Base-by-base conservation (phyloP, 257 asterid species). In the Penstemon barbatus region DNA sequence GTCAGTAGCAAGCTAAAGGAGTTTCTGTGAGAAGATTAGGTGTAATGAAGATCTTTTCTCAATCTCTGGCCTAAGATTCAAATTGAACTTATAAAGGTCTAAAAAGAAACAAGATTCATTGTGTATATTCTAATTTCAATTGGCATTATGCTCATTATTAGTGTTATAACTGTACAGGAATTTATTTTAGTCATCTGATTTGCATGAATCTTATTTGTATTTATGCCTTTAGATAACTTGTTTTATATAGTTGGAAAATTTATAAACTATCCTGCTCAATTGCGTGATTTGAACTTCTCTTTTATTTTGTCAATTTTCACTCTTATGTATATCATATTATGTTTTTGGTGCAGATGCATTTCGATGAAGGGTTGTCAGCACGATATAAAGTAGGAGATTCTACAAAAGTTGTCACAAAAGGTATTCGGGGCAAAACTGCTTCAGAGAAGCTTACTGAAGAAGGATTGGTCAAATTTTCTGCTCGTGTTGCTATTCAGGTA, bases 391-490 rank as follows among this genome's bases (percentile, higher is more conserved):
- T 79, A 68, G 90, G 90, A 72, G 96, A 90, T 57, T 78, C 92
- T 65, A 84, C 88, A 39, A 93, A 87, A 80, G 84, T 88, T 74
- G 90, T 88, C 72, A 78, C 89, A 64, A 93, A 82, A 89, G 92
- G 96, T 49, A 55, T 71, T 70, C 81, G 96, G 62, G 99, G 94
- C 7, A 93, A 79, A 87, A 84, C 82, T 78, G 96, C 96, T 67
- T 85, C 91, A 19, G 99, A 85, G 88, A 90, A 90, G 86, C 96
- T 93, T 66, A 77, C 80, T 71, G 97, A 93, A 81, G 99, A 90
- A 77, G 99, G 96, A 66, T 83, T 93, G 56, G 95, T 93, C 80
- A 90, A 88, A 79, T 88, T 88, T 71, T 87, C 97, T 64, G 95
- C 96, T 48, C 88, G 96, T 56, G 92, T 93, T 75, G 76, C 92